A percentile compares a stretch with the other conserved stretches of the same genome.
Conservation (phyloP, 1,284 basidiomycete genomes). For the Cryptococcus sp. region DNA sequence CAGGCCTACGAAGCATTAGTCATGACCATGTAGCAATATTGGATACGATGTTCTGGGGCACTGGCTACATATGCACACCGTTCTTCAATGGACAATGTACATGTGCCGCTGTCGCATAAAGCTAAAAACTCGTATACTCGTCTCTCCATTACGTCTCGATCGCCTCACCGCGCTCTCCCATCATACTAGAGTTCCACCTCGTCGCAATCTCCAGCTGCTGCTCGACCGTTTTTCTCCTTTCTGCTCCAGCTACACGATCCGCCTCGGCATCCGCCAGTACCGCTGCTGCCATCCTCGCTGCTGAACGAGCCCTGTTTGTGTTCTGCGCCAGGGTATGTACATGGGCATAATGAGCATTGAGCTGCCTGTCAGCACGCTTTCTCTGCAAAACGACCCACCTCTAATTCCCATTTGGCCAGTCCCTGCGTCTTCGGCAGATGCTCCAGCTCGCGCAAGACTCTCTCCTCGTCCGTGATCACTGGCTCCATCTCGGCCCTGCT, state of each 20-base stretch:
- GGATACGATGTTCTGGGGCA: too few relatives aligned
- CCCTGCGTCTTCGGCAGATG: not conserved
- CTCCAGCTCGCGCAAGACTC: not conserved
- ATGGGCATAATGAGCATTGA: conserved; percentile 22
- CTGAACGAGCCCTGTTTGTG: conserved; percentile 22
- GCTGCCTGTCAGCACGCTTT: conserved; percentile 7
- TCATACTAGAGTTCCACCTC: too few relatives aligned
- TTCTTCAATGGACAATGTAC: too few relatives aligned
- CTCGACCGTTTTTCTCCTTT: conserved; percentile 30
- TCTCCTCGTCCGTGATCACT: not conserved
- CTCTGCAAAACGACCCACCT: not conserved
- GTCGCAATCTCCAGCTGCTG: conserved; percentile 15
- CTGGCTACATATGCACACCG: too few relatives aligned
- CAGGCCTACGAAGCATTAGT: conserved; percentile 4
- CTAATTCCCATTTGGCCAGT: not conserved
- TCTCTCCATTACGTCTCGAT: too few relatives aligned
- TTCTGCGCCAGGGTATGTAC: conserved; percentile 12
- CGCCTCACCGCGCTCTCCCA: too few relatives aligned
- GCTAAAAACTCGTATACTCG: too few relatives aligned
- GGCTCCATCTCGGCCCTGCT: too few relatives aligned
- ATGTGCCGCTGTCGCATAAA: too few relatives aligned
- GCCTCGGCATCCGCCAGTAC: conserved; percentile 40
- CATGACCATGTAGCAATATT: not conserved
- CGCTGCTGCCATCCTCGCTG: conserved; percentile 24
- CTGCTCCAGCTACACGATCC: conserved; percentile 29